Conservation (phyloP, 441 rosid genomes). For the Brassica hybrid region DNA sequence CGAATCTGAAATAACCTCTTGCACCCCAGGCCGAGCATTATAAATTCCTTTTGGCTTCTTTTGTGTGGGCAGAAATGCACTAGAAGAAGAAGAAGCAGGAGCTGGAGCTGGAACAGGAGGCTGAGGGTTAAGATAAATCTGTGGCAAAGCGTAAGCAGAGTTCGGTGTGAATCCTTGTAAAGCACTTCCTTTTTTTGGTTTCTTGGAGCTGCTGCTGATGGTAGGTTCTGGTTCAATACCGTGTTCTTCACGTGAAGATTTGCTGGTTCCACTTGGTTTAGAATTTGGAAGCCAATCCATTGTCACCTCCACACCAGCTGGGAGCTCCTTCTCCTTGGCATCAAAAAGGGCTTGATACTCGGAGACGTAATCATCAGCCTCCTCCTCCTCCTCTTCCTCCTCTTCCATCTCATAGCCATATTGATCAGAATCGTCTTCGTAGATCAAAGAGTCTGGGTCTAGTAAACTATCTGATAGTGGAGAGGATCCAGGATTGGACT, state of each 20-base stretch:
- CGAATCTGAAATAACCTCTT: neutral
- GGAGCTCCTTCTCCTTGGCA: neutral
- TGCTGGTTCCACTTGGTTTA: neutral
- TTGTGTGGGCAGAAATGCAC: neutral
- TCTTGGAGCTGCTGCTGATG: neutral
- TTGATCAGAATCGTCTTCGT: neutral
- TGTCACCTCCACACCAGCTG: neutral
- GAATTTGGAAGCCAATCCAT: neutral
- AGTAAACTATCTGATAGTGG: neutral
- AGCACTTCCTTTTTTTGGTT: neutral
- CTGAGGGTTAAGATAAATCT: neutral
- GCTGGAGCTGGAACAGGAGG: neutral
- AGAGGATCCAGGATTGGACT: neutral
- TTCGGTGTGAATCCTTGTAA: neutral
- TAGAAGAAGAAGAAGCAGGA: neutral
- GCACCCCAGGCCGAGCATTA: neutral
- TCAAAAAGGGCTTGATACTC: conserved; percentile 1
- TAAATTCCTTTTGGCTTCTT: neutral
- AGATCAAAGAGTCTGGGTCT: neutral
- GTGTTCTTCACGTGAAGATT: neutral
- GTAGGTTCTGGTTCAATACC: neutral
- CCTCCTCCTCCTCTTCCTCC: neutral
- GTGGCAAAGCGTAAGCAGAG: neutral
- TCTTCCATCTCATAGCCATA: neutral
- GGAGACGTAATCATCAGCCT: neutral